These are phyloP conservation scores for Spizellomyces sp. DNA, from an alignment of 192 early-diverging fungal genomes.

Conservation along the genomic window DNA sequence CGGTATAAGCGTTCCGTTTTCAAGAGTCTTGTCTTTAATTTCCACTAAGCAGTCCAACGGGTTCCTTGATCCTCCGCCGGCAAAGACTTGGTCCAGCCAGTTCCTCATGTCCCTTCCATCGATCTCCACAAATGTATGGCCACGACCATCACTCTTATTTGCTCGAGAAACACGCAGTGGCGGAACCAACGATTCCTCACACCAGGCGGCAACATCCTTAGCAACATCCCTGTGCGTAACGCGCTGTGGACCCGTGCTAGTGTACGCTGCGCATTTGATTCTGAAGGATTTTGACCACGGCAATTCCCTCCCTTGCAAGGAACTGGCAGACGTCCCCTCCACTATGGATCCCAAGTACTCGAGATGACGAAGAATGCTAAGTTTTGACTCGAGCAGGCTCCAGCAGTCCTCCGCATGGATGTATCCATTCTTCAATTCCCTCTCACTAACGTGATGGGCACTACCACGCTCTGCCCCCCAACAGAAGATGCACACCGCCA, in stretches of 20 bases:
- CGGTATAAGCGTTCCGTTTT: too few species aligned
- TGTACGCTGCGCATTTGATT: neutral
- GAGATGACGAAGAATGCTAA: neutral
- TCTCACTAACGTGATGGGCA: neutral
- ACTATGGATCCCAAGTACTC: neutral
- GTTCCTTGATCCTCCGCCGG: too few species aligned
- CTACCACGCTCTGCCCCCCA: neutral
- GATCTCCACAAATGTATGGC: conserved; percentile 3
- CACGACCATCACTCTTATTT: neutral
- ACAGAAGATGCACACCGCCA: neutral
- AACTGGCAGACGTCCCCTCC: neutral
- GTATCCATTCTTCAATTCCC: neutral
- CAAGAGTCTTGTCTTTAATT: too few species aligned
- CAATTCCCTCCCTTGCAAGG: neutral
- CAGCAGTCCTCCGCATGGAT: conserved; percentile 1
- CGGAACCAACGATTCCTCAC: neutral
- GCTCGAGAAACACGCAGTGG: neutral
- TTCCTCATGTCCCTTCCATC: neutral
- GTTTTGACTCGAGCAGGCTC: conserved; percentile 5
- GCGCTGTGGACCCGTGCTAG: neutral
- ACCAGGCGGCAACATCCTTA: conserved; percentile 2
- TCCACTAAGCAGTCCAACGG: too few species aligned
- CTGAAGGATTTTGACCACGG: neutral
- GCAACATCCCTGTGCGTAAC: neutral
- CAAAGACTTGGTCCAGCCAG: conserved; percentile 7